Evolutionary conservation across 805 yeast genomes (phyloP).

Genomic region (Kuraishia ogatae): DNA sequence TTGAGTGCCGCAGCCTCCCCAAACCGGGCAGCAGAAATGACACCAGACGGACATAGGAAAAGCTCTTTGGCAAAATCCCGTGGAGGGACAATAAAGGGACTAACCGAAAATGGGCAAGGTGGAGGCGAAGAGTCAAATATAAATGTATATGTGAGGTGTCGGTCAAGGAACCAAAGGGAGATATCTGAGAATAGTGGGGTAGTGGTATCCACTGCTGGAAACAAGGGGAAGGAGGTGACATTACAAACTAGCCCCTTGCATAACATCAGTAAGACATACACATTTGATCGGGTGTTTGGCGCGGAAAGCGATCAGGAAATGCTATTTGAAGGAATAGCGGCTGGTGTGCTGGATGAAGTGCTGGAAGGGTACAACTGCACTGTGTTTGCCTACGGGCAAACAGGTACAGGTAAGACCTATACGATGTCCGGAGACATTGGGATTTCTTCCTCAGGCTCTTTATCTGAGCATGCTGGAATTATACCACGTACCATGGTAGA

Average conservation of each 20-base stretch:
- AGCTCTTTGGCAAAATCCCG: background rate
- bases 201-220: constrained; percentile 44
- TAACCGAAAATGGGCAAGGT: background rate
- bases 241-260: constrained; percentile 31
- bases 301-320: constrained; percentile 67
- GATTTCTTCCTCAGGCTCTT: constrained; percentile 15
- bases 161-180: constrained; percentile 54
- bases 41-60: background rate
- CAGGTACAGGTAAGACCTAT: constrained; percentile 85
- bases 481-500: constrained; percentile 51
- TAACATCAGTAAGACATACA: constrained; percentile 41
- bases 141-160: constrained; percentile 54
- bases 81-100: background rate
- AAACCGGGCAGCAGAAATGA: background rate
- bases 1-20: background rate
- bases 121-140: constrained; percentile 31
- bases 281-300: constrained; percentile 77
- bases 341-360: constrained; percentile 56
- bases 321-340: constrained; percentile 60
- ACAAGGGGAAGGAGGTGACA: constrained; percentile 37
- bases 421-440: constrained; percentile 67
- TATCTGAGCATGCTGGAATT: constrained; percentile 49
- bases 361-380: constrained; percentile 75
- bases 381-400: constrained; percentile 69
- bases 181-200: constrained; percentile 49